Percentiles rank a stretch among this genome's conserved stretches.
These are phyloP conservation scores for Skeletonema menzelii DNA, from an alignment of 108 stramenopile species.

Conservation along the genomic window DNA sequence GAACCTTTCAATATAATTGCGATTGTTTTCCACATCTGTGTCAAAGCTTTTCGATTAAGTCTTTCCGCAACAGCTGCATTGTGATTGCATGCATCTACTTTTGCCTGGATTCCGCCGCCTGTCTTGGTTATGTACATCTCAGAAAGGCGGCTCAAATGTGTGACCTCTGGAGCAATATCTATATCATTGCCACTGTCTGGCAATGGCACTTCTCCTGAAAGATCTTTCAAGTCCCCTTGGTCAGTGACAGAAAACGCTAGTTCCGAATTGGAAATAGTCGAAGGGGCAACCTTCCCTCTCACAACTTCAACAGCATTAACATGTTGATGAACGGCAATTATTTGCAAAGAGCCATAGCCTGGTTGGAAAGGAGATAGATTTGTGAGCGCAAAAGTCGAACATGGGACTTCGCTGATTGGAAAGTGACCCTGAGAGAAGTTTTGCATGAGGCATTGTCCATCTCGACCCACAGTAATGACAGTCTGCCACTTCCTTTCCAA, in stretches of 20 bases:
- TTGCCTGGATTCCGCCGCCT: slow-evolving; percentile 45
- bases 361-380: slow-evolving; percentile 81
- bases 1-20: slow-evolving; percentile 62
- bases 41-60: slow-evolving; percentile 52
- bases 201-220: slow-evolving; percentile 17
- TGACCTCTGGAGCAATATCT: slow-evolving; percentile 76
- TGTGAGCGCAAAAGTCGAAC: slow-evolving; percentile 81
- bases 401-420: slow-evolving; percentile 71
- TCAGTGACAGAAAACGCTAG: slow-evolving; percentile 72
- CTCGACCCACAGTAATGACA: slow-evolving; percentile 76
- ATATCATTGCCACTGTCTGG: slow-evolving; percentile 25
- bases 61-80: slow-evolving; percentile 68
- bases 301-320: slow-evolving; percentile 64
- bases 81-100: slow-evolving; percentile 69
- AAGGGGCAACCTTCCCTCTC: neutral
- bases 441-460: slow-evolving; percentile 79
- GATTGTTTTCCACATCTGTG: slow-evolving; percentile 80
- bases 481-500: slow-evolving; percentile 66
- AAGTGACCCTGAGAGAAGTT: slow-evolving; percentile 69
- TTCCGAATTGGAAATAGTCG: slow-evolving; percentile 4
- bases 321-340: slow-evolving; percentile 71
- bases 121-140: slow-evolving; percentile 64
- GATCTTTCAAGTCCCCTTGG: slow-evolving; percentile 66
- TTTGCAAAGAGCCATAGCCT: slow-evolving; percentile 78
- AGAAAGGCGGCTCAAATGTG: slow-evolving; percentile 79